phyloP scores from a whole-genome alignment of 495 filamentous ascomycete species.

The Aspergillus haitiensis region DNA sequence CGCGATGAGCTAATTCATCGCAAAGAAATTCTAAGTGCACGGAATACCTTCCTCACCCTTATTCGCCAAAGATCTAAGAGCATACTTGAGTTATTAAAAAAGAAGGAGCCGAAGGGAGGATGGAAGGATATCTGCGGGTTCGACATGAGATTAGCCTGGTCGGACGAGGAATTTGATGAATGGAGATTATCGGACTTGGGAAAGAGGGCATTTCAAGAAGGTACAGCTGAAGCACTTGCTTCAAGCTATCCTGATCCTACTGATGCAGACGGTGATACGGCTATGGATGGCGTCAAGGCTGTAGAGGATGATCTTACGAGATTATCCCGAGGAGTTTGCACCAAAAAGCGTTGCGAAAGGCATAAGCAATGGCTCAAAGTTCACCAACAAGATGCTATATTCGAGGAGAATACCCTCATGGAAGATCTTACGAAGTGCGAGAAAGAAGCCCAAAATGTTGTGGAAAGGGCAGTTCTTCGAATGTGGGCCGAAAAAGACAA shows the following conservation, averaged over 20 bases:
- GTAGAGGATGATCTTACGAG: slow-evolving; percentile 32
- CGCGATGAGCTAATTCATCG: slow-evolving; percentile 42
- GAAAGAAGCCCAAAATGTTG: slow-evolving; percentile 47
- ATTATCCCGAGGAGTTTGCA: slow-evolving; percentile 49
- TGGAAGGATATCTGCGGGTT: slow-evolving; percentile 69
- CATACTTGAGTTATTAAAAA: slow-evolving; percentile 48
- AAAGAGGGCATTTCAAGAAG: slow-evolving; percentile 41
- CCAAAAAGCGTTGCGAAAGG: slow-evolving; percentile 53
- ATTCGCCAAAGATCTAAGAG: slow-evolving; percentile 45
- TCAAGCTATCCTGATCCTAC: slow-evolving; percentile 31
- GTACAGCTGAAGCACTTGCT: slow-evolving; percentile 41
- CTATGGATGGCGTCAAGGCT: slow-evolving; percentile 35
- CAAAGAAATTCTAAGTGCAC: slow-evolving; percentile 45
- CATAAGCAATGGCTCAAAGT: slow-evolving; percentile 55
- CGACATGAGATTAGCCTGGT: slow-evolving; percentile 60
- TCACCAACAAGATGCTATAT: slow-evolving; percentile 50
- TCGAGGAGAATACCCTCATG: slow-evolving; percentile 45
- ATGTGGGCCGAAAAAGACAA: slow-evolving; percentile 46
- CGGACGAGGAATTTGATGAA: slow-evolving; percentile 61
- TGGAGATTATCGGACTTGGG: slow-evolving; percentile 48
- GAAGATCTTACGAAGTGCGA: slow-evolving; percentile 45
- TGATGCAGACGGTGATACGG: slow-evolving; percentile 41
- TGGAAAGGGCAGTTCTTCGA: slow-evolving; percentile 48
- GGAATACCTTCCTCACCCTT: slow-evolving; percentile 46
- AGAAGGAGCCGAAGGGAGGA: slow-evolving; percentile 50